A percentile compares a stretch with the other conserved stretches of the same genome.
phyloP scores from a whole-genome alignment of 1,139 yeast genomes.

The Hyphopichia pseudoburtonii region DNA sequence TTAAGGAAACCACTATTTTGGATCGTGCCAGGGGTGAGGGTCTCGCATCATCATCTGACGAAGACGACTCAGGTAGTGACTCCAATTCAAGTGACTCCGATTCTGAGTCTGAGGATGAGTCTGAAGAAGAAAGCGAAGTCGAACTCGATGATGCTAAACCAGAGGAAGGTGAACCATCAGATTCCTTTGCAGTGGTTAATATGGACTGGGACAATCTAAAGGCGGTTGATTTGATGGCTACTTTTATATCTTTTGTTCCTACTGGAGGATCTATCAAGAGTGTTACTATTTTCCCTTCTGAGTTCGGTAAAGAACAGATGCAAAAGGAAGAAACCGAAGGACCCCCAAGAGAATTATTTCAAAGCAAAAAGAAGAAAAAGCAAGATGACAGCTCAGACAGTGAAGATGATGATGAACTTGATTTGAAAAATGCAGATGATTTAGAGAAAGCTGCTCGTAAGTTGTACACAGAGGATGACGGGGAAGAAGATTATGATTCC shows the following conservation, averaged over 20 bases:
- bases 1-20: slow-evolving; percentile 16
- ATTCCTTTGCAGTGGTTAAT: slow-evolving; percentile 85
- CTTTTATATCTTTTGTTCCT: slow-evolving; percentile 86
- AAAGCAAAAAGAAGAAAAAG: slow-evolving; percentile 32
- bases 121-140: slow-evolving; percentile 51
- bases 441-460: slow-evolving; percentile 60
- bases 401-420: slow-evolving; percentile 46
- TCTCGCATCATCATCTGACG: slow-evolving; percentile 23
- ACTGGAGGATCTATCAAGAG: slow-evolving; percentile 65
- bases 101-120: slow-evolving; percentile 31
- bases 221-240: slow-evolving; percentile 85
- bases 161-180: slow-evolving; percentile 83
- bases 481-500: slow-evolving; percentile 70
- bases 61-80: slow-evolving; percentile 23
- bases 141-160: slow-evolving; percentile 61
- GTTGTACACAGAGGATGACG: slow-evolving; percentile 70
- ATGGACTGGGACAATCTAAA: slow-evolving; percentile 95
- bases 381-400: slow-evolving; percentile 27
- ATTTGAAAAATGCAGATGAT: slow-evolving; percentile 40
- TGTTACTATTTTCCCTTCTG: slow-evolving; percentile 86
- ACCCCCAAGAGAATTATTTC: slow-evolving; percentile 84
- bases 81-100: slow-evolving; percentile 30
- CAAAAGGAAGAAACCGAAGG: slow-evolving; percentile 88
- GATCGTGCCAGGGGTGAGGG: slow-evolving; percentile 77
- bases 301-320: slow-evolving; percentile 92